Evolutionary conservation across 495 filamentous ascomycete genomes (phyloP).

Genomic region (Penicillium daleae): DNA sequence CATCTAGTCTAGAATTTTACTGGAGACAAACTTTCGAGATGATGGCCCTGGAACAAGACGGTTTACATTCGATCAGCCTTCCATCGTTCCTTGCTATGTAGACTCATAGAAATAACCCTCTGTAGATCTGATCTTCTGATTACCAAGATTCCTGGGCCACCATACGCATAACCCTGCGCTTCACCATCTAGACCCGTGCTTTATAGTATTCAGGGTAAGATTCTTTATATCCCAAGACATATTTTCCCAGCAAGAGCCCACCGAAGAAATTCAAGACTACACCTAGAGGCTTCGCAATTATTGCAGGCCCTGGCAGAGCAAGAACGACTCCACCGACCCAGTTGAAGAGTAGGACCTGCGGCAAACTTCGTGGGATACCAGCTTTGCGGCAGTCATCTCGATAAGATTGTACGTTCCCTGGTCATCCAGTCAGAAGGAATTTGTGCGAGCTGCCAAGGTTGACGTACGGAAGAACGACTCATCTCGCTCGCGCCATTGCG

Average conservation of each 20-base stretch:
- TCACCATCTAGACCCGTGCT: not conserved
- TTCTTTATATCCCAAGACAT: slow-evolving; percentile 19
- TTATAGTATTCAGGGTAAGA: slow-evolving; percentile 23
- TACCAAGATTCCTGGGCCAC: too few species aligned
- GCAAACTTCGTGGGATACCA: slow-evolving; percentile 14
- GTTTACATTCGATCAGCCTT: too few species aligned
- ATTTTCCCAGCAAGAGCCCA: slow-evolving; percentile 17
- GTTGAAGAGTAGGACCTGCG: slow-evolving; percentile 20
- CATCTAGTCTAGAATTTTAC: slow-evolving; percentile 8
- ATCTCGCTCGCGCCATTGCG: slow-evolving; percentile 11
- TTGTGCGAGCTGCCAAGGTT: too few species aligned
- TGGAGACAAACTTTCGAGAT: not conserved
- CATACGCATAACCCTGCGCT: too few species aligned
- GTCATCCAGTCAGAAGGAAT: not conserved
- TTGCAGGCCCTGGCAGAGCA: slow-evolving; percentile 14
- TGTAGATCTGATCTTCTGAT: too few species aligned
- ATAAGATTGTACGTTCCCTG: slow-evolving; percentile 25
- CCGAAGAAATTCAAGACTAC: slow-evolving; percentile 19
- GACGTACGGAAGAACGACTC: slow-evolving; percentile 21
- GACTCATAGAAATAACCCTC: too few species aligned
- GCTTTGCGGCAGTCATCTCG: slow-evolving; percentile 23
- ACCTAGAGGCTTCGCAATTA: slow-evolving; percentile 4
- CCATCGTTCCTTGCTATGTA: too few species aligned
- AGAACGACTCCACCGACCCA: slow-evolving; percentile 20
- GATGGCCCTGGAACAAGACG: too few species aligned